Conservation (phyloP, 2,329 filamentous ascomycete genomes). For the Boeremia exigua region DNA sequence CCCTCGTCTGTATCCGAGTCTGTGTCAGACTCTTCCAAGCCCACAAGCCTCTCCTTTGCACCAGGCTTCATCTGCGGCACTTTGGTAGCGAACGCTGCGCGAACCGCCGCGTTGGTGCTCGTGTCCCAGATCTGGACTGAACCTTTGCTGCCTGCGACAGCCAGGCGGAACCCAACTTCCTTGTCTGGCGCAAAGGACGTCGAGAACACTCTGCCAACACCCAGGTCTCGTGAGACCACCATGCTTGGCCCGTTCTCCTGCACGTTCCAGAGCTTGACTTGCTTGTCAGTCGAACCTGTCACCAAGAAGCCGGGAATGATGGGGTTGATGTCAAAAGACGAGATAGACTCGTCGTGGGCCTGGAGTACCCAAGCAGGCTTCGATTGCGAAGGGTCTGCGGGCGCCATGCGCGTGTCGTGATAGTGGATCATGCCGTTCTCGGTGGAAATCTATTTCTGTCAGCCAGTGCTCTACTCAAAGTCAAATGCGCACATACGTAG, state of each 20-base stretch:
- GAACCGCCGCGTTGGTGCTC: constrained; percentile 86
- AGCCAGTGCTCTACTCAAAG: constrained; percentile 14
- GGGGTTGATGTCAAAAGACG: constrained; percentile 90
- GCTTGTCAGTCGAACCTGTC: constrained; percentile 92
- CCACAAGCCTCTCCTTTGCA: constrained; percentile 77
- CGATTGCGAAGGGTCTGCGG: constrained; percentile 72
- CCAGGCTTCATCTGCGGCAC: constrained; percentile 66
- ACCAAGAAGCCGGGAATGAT: constrained; percentile 90
- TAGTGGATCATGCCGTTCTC: constrained; percentile 92
- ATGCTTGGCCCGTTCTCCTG: constrained; percentile 80
- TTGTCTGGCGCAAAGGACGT: constrained; percentile 87
- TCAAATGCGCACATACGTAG: constrained; percentile 64
- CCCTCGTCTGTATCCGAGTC: constrained; percentile 65
- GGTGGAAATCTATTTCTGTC: constrained; percentile 65
- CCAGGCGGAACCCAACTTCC: constrained; percentile 89
- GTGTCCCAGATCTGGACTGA: constrained; percentile 96
- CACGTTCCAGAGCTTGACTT: constrained; percentile 97
- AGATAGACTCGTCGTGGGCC: constrained; percentile 91
- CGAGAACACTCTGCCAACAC: constrained; percentile 93
- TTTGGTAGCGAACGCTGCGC: constrained; percentile 79
- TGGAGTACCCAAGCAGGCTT: constrained; percentile 95
- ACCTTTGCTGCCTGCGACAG: constrained; percentile 94
- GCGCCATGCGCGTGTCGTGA: constrained; percentile 82
- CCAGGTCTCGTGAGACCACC: constrained; percentile 89
- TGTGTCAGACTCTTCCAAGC: constrained; percentile 69